Evolutionary conservation across 2,329 filamentous ascomycete genomes (phyloP), one percentile per base, ranked within the genome.

Genomic region (Colletotrichum navitas): DNA sequence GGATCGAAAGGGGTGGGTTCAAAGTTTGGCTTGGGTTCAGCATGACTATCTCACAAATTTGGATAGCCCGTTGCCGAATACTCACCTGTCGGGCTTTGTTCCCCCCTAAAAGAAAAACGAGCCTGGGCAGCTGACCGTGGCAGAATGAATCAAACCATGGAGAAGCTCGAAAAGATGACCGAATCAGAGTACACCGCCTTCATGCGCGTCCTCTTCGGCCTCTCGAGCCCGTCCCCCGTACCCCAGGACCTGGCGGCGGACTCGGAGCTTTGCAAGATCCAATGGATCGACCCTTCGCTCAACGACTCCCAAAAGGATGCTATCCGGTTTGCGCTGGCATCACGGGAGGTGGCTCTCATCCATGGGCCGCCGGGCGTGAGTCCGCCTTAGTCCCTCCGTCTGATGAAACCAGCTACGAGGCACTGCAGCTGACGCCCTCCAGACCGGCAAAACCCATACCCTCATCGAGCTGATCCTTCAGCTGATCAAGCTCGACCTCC

Each of bases 361-460:
- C 96, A 99, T 79, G 96, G 96, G 0, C 96, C 96, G 0, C 96
- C 96, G 0, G 96, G 96, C 1, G 89, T 89, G 80, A 78, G 86
- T 81, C 16, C 14, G 26, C 47, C 47, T 21, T 21, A n/a, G n/a
- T 45, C 1, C 34, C 18, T 5, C 5, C 11, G 6, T 63, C 12
- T 39, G 21, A 6, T 24, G 12, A 11, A 11, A 26, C 21, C 14
- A 8, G 24, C 24, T 5, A 14, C 24, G 21, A 24, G 16, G n/a
- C 32, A 5, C 45, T 12, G 39, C 47, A 45, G 47, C 71, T 76
- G 5, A 72, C 74, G 68, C 14, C 32, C n/a, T 5, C 26, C 67
- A 91, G 85, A 99, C 96, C 0, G 96, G 96, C 60, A 99, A 99
- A 81, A 99, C 96, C 0, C 95, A 98, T 79, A 98, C 96, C 0